Conservation (phyloP, 2,329 filamentous ascomycete genomes). For the Diaporthe batatas region DNA sequence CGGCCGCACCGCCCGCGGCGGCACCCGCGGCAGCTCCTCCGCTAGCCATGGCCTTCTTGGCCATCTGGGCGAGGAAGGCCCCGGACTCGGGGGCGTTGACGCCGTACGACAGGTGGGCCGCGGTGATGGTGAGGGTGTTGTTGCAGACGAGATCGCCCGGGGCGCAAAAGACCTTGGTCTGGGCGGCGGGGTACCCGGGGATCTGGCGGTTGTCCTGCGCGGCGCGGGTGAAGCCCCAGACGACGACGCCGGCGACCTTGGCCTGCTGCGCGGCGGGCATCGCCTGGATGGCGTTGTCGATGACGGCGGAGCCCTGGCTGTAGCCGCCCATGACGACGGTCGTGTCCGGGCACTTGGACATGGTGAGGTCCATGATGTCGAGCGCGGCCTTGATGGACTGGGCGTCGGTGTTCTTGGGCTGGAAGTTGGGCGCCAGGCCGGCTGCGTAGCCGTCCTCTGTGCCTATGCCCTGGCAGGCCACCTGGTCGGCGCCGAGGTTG, state of each 20-base stretch:
- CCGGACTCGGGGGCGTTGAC: conserved; percentile 43
- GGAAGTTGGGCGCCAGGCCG: conserved; percentile 48
- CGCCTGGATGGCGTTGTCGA: conserved; percentile 49
- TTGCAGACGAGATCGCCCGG: conserved; percentile 48
- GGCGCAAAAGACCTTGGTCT: conserved; percentile 47
- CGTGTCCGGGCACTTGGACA: conserved; percentile 50
- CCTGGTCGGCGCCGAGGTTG: conserved; percentile 45
- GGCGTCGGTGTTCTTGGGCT: conserved; percentile 48
- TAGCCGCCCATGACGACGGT: conserved; percentile 51
- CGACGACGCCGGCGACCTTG: conserved; percentile 48
- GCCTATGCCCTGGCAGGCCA: conserved; percentile 54
- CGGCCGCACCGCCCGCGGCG: background rate
- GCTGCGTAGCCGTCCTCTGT: conserved; percentile 49
- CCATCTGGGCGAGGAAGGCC: conserved; percentile 43
- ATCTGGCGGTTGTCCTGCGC: conserved; percentile 46
- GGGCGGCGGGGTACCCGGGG: conserved; percentile 44
- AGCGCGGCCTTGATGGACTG: conserved; percentile 49
- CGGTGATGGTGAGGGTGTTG: conserved; percentile 45
- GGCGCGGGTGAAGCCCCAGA: conserved; percentile 51
- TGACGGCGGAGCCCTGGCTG: conserved; percentile 51
- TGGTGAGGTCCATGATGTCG: conserved; percentile 48
- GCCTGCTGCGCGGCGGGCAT: conserved; percentile 42
- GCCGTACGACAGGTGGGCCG: conserved; percentile 47
- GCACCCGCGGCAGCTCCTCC: background rate
- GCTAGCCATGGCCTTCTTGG: conserved; percentile 2